A percentile compares a stretch with the other conserved stretches of the same genome.
These are phyloP conservation scores for Telfairia occidentalis DNA, from an alignment of 331 rosid species.

Conservation along the genomic window DNA sequence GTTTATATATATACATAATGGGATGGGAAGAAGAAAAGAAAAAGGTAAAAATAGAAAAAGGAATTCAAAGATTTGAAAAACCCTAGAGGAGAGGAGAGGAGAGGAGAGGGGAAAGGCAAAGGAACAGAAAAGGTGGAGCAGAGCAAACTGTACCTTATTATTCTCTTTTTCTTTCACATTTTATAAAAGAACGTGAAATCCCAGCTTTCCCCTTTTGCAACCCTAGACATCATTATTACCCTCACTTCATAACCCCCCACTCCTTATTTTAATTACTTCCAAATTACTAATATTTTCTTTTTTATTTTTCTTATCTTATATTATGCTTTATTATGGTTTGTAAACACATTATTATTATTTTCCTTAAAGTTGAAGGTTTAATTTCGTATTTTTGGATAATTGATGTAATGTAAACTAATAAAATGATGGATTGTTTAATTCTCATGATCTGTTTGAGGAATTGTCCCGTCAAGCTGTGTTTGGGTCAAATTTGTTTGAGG, in stretches of 20 bases:
- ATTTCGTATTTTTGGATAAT: neutral
- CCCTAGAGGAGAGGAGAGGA: neutral
- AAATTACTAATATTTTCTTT: neutral
- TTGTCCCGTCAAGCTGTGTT: neutral
- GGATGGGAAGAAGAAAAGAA: neutral
- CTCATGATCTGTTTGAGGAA: neutral
- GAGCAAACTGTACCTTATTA: neutral
- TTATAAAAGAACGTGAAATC: slow-evolving; percentile 2
- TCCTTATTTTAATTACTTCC: neutral
- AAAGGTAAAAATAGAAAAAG: neutral
- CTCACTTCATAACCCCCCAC: neutral
- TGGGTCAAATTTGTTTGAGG: neutral
- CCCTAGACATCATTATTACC: slow-evolving; percentile 5
- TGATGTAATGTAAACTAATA: neutral
- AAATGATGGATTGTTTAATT: neutral
- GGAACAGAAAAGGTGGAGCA: neutral
- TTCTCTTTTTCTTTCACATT: slow-evolving; percentile 6
- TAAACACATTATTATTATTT: no score
- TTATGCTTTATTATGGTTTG: no score
- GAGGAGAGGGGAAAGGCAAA: neutral
- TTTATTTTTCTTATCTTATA: neutral
- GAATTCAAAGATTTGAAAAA: neutral
- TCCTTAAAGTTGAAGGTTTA: no score
- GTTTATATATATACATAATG: no score
- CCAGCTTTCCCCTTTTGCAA: slow-evolving; percentile 2